Conservation (phyloP, 2,329 filamentous ascomycete species). For the Fusarium sp. region DNA sequence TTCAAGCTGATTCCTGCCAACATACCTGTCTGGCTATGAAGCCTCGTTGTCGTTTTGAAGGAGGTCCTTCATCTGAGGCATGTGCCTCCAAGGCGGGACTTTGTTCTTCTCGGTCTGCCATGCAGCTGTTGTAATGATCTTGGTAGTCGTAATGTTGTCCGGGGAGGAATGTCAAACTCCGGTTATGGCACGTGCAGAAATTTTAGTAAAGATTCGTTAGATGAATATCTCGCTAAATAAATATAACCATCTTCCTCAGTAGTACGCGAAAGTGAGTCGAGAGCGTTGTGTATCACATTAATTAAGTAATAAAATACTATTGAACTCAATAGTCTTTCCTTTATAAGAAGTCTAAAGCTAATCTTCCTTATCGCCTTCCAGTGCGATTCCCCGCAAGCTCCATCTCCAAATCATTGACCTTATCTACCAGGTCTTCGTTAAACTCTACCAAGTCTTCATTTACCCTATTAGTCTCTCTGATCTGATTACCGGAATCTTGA, state of each 20-base stretch:
- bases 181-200: conserved; percentile 4
- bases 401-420: neutral
- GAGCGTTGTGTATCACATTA: no score
- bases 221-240: neutral
- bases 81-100: conserved; percentile 6
- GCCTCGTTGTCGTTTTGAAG: conserved; percentile 21
- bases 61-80: conserved; percentile 22
- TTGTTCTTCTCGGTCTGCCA: conserved; percentile 28
- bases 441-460: neutral
- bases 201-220: neutral
- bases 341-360: no score
- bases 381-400: neutral
- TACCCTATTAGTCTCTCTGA: neutral
- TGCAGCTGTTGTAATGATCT: neutral
- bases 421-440: no score
- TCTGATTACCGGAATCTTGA: neutral
- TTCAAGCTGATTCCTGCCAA: rapidly evolving
- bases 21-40: conserved; percentile 34
- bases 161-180: conserved; percentile 31
- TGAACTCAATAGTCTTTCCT: no score
- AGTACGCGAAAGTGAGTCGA: no score
- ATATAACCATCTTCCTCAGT: neutral
- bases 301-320: no score
- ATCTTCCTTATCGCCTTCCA: neutral
- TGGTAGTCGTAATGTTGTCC: neutral